Evolutionary conservation across 257 asterid species (phyloP).

Genomic region (Rehmannia glutinosa): DNA sequence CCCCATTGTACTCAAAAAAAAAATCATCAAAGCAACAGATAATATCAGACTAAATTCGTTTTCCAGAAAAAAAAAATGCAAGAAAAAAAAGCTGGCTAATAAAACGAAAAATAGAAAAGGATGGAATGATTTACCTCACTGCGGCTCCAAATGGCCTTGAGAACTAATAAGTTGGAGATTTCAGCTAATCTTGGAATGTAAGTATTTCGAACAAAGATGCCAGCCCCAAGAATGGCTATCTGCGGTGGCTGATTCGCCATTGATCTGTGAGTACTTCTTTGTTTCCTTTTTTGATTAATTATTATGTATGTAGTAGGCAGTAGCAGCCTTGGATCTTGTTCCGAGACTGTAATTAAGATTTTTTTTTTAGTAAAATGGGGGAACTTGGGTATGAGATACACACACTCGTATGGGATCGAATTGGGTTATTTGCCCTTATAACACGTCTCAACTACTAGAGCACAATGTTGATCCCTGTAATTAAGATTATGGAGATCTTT

Average conservation of each 20-base stretch:
- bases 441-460: too few species aligned
- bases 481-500: too few species aligned
- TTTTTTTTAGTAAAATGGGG: too few species aligned
- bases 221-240: conserved; percentile 87
- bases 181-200: conserved; percentile 92
- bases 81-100: not conserved
- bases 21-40: not conserved
- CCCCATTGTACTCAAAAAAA: too few species aligned
- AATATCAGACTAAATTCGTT: not conserved
- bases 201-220: conserved; percentile 66
- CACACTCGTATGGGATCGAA: too few species aligned
- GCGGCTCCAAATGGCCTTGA: conserved; percentile 88
- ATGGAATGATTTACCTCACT: conserved; percentile 36
- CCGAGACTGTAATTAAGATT: not conserved
- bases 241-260: conserved; percentile 55
- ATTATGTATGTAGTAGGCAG: not conserved
- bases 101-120: not conserved
- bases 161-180: conserved; percentile 56
- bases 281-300: not conserved
- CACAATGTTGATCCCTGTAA: too few species aligned
- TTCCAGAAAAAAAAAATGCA: conserved; percentile 1
- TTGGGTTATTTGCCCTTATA: too few species aligned
- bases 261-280: not conserved
- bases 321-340: not conserved
- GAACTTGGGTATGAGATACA: too few species aligned